Base-by-base conservation (phyloP, 495 filamentous ascomycete species). In the Aspergillus cristatus region DNA sequence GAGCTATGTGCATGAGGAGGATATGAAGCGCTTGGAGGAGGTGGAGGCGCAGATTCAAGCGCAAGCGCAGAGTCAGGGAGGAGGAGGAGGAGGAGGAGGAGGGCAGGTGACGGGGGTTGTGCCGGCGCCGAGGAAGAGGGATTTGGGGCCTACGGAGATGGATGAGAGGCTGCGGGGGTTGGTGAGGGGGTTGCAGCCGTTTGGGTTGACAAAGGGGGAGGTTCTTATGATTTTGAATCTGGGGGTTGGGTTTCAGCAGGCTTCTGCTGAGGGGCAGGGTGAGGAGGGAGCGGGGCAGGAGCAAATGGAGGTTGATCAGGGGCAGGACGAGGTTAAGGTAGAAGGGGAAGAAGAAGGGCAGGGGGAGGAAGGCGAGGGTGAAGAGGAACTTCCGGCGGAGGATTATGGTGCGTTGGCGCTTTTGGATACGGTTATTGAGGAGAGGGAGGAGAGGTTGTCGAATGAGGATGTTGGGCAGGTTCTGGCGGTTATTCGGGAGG, bases 151-250 rank as follows among this genome's bases (percentile, higher is more conserved):
- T 10, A 65, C 58, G 10, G 53, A 62, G 2, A 54, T 67, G 40
- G 63, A 68, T 29, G 38, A 40, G 18, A 63, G 62, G 12, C 46
- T 66, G 10, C 53, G 56, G 12, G 57, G 57, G 1, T 57, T 78
- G 4, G 48, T 75, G 6, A 45, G 48, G 1, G 40, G 48, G 11
- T 42, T 78, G 7, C 54, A 61, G 32, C 63, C 67, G 0, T 77
- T 61, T 39, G 58, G 62, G n/a, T 51, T 79, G 26, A 74, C 70
- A 15, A 82, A 83, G 57, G 67, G 69, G 0, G 79, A 83, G 53
- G 55, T 79, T 8, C 50, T 83, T 6, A 81, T 78, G 74, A 75
- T 82, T 25, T 43, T 80, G 4, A 82, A 83, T 46, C 48, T 79
- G 29, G 66, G 66, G 0, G 41, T 70, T n/a, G 66, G 66, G 3